Conservation (phyloP, 1,284 basidiomycete genomes). For the Papiliotrema flavescens region DNA sequence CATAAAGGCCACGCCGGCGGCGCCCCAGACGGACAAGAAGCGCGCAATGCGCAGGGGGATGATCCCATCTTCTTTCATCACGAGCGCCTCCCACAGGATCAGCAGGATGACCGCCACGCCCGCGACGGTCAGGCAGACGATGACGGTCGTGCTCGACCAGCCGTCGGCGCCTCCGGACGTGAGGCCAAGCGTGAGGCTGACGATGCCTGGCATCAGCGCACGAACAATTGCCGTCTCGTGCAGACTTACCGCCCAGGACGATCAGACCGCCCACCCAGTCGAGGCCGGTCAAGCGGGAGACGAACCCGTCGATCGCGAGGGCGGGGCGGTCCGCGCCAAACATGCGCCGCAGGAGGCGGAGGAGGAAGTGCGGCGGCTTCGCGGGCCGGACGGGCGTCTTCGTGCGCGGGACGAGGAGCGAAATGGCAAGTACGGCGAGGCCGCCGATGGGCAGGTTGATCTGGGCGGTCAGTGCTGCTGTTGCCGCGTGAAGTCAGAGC, state of each 20-base stretch:
- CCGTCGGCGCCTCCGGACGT: conserved; percentile 5
- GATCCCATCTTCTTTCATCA: conserved; percentile 14
- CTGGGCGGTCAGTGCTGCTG: not conserved
- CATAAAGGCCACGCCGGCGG: conserved; percentile 3
- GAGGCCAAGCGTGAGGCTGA: conserved; percentile 9
- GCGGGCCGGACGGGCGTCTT: not conserved
- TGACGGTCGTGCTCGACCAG: conserved; percentile 7
- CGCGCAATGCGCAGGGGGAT: conserved; percentile 2
- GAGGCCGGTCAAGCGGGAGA: not conserved
- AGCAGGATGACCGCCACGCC: conserved; percentile 10
- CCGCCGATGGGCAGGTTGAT: not conserved
- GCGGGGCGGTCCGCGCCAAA: conserved; percentile 6
- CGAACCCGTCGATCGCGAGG: not conserved
- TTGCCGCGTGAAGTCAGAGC: not conserved
- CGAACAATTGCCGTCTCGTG: too few species aligned
- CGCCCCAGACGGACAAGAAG: conserved; percentile 7
- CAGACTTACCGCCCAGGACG: conserved; percentile 9
- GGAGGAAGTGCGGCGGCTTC: not conserved
- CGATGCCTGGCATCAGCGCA: conserved; percentile 2
- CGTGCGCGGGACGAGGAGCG: conserved; percentile 3
- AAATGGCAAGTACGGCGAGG: not conserved
- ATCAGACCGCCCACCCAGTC: conserved; percentile 9
- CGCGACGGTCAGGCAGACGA: conserved; percentile 6
- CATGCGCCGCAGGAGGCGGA: not conserved
- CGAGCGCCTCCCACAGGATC: conserved; percentile 9